These are phyloP conservation scores for Aspergillus cristatus DNA, from an alignment of 495 filamentous ascomycete genomes.

Conservation along the genomic window DNA sequence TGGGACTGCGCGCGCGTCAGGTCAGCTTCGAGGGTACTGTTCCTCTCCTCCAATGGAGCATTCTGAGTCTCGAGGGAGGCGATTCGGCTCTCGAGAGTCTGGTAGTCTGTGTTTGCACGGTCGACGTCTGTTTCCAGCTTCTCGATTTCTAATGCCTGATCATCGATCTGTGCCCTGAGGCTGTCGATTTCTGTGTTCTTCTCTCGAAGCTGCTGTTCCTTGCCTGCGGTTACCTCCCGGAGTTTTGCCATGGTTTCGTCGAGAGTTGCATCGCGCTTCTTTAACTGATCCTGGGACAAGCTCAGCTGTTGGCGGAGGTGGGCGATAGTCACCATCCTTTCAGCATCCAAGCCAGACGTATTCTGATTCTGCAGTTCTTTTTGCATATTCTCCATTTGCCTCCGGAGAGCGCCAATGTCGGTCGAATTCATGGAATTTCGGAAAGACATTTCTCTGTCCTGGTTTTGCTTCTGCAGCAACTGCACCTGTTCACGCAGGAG, in stretches of 20 bases:
- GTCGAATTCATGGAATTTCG: constrained; percentile 15
- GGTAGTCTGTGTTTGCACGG: constrained; percentile 23
- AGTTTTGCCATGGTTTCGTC: constrained; percentile 30
- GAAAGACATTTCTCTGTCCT: constrained; percentile 19
- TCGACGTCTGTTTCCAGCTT: constrained; percentile 30
- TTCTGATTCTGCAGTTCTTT: constrained; percentile 23
- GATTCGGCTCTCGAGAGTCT: constrained; percentile 28
- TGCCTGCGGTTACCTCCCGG: constrained; percentile 25
- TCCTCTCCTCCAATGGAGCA: constrained; percentile 33
- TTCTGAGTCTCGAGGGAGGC: constrained; percentile 28
- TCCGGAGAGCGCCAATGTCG: constrained; percentile 19
- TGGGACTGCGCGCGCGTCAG: constrained; percentile 33
- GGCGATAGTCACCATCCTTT: constrained; percentile 29
- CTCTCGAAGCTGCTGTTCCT: constrained; percentile 28
- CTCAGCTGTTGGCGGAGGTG: constrained; percentile 32
- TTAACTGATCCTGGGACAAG: constrained; percentile 28
- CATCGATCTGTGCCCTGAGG: constrained; percentile 32
- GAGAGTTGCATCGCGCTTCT: constrained; percentile 27
- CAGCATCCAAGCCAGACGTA: constrained; percentile 16
- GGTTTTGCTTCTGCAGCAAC: constrained; percentile 22
- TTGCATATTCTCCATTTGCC: constrained; percentile 28
- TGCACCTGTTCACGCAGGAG: constrained; percentile 26
- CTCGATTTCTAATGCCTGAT: constrained; percentile 25
- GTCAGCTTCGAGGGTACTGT: constrained; percentile 33
- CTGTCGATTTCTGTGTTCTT: constrained; percentile 32